A percentile compares a stretch with the other conserved stretches of the same genome.
phyloP scores from a whole-genome alignment of 108 stramenopile genomes.

The Pseudonitzschia delicatissima region DNA sequence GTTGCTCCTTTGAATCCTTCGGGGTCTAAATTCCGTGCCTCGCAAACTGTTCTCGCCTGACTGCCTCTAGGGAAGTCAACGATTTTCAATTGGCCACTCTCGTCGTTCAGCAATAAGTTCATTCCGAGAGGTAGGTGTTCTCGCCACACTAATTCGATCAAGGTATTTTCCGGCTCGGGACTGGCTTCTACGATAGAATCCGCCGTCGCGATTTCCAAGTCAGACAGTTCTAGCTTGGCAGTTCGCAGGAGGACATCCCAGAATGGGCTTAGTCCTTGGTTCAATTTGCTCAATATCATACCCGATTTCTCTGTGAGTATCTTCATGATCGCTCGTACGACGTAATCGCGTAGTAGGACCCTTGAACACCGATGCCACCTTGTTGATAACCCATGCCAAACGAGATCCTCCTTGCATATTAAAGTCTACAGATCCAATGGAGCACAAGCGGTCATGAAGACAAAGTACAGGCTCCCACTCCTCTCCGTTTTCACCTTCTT shows the following conservation, averaged over 20 bases:
- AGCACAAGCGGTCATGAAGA: constrained; percentile 71
- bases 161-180: constrained; percentile 36
- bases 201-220: constrained; percentile 45
- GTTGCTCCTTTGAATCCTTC: constrained; percentile 79
- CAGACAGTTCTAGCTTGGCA: constrained; percentile 55
- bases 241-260: constrained; percentile 84
- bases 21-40: constrained; percentile 74
- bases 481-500: constrained; percentile 16
- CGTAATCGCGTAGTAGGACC: constrained; percentile 75
- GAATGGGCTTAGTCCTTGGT: constrained; percentile 60
- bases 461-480: constrained; percentile 87
- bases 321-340: constrained; percentile 60
- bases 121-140: constrained; percentile 83
- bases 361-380: constrained; percentile 75
- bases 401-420: constrained; percentile 74
- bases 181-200: constrained; percentile 61
- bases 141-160: constrained; percentile 83
- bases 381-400: constrained; percentile 83
- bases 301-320: constrained; percentile 73
- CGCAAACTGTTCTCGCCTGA: constrained; percentile 79
- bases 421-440: constrained; percentile 75
- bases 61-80: constrained; percentile 89
- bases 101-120: constrained; percentile 83
- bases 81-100: constrained; percentile 80
- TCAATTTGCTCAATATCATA: constrained; percentile 74